phyloP scores from a whole-genome alignment of 805 yeast species.

The Starmerella geochares region DNA sequence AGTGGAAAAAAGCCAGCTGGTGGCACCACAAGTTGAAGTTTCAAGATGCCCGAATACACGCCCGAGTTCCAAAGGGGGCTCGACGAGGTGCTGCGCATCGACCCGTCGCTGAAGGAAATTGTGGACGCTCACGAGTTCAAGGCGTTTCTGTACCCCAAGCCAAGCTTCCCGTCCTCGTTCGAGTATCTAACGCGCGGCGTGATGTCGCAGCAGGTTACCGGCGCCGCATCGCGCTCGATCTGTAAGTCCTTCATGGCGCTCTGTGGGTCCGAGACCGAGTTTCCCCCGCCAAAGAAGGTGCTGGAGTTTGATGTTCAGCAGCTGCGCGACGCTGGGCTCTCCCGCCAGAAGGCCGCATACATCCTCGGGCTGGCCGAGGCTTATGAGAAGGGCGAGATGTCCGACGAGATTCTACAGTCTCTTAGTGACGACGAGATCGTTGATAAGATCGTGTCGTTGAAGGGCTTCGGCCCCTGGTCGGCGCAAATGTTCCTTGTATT shows the following conservation, averaged over 20 bases:
- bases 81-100: constrained; percentile 20
- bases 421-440: constrained; percentile 30
- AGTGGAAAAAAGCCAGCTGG: no score
- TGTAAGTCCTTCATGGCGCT: constrained; percentile 37
- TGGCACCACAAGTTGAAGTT: no score
- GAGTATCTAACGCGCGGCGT: constrained; percentile 27
- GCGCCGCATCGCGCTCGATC: constrained; percentile 67
- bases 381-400: constrained; percentile 23
- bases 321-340: constrained; percentile 57
- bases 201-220: constrained; percentile 37
- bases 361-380: constrained; percentile 48
- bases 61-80: constrained; percentile 19
- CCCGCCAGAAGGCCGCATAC: constrained; percentile 57
- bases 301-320: constrained; percentile 36
- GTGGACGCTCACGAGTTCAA: constrained; percentile 20
- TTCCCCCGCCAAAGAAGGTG: constrained; percentile 47
- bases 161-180: constrained; percentile 19
- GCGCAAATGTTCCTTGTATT: constrained; percentile 78
- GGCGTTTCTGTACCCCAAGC: constrained; percentile 14
- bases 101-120: constrained; percentile 20
- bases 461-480: constrained; percentile 52
- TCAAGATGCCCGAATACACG: constrained; percentile 3
- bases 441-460: constrained; percentile 28
- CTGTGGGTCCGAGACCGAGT: constrained; percentile 26
- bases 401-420: constrained; percentile 26